phyloP scores from a whole-genome alignment of 1,284 basidiomycete species.

The Trametes pubescens region DNA sequence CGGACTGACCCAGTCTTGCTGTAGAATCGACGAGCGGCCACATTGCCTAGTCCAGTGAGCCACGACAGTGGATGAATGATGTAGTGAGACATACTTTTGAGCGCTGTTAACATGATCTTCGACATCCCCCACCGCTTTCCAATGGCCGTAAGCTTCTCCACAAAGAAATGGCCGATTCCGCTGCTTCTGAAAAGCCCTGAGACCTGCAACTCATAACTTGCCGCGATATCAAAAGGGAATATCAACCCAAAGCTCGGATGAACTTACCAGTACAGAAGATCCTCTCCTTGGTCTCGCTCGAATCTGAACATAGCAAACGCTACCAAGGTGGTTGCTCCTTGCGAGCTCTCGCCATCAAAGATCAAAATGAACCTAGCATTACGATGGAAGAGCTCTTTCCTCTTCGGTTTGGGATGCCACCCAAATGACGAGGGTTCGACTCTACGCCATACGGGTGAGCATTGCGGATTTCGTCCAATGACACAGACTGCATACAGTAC shows the following conservation, averaged over 20 bases:
- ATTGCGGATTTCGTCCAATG: too few relatives aligned
- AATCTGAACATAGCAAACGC: constrained; percentile 78
- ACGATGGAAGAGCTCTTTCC: constrained; percentile 64
- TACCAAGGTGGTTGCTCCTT: constrained; percentile 37
- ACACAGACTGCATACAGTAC: constrained; percentile 48
- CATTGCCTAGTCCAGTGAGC: constrained; percentile 55
- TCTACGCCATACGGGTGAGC: neutral
- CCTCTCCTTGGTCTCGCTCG: constrained; percentile 64
- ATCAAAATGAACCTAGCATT: constrained; percentile 68
- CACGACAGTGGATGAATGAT: neutral
- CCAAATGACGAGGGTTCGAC: constrained; percentile 62
- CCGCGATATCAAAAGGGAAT: neutral
- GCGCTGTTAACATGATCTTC: constrained; percentile 75
- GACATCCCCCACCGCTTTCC: constrained; percentile 64
- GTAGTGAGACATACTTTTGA: constrained; percentile 58
- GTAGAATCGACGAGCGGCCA: constrained; percentile 64
- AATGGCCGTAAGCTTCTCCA: constrained; percentile 57
- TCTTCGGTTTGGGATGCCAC: constrained; percentile 68
- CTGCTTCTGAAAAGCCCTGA: constrained; percentile 49
- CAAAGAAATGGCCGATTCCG: constrained; percentile 65
- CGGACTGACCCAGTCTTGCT: constrained; percentile 56
- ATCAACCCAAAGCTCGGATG: neutral
- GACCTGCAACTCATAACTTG: constrained; percentile 80
- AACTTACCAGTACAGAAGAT: constrained; percentile 72
- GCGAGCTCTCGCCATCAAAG: constrained; percentile 26